Conservation (phyloP, 2,329 filamentous ascomycete genomes). For the Drechslerella stenobrocha region DNA sequence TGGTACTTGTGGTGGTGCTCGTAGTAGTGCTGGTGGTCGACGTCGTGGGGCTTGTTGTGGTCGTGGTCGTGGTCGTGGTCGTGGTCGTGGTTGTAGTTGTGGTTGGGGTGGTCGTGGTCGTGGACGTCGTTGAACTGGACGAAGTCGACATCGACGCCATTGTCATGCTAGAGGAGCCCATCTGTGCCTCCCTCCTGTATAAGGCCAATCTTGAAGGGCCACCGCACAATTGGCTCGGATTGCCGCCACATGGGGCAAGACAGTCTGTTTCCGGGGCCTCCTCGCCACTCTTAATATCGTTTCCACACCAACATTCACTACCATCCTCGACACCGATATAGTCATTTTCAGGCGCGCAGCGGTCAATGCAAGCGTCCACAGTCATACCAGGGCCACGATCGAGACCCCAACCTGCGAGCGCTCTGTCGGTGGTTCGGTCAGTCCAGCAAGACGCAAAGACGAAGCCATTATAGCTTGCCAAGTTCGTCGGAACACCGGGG, state of each 20-base stretch:
- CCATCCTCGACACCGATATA: conserved; percentile 65
- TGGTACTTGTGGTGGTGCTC: conserved; percentile 7
- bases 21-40: conserved; percentile 1
- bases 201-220: conserved; percentile 49
- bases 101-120: conserved; percentile 23
- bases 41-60: conserved; percentile 30
- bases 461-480: neutral
- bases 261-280: conserved; percentile 43
- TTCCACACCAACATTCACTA: conserved; percentile 61
- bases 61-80: conserved; percentile 17
- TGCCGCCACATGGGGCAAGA: conserved; percentile 50
- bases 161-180: neutral
- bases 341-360: conserved; percentile 60
- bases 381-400: conserved; percentile 58
- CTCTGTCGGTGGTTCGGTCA: conserved; percentile 10
- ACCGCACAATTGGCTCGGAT: conserved; percentile 51
- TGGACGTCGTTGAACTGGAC: neutral
- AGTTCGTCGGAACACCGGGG: neutral
- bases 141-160: conserved; percentile 26
- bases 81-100: conserved; percentile 32
- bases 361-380: conserved; percentile 61
- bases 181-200: conserved; percentile 49
- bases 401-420: conserved; percentile 16
- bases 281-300: conserved; percentile 15
- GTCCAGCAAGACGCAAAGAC: conserved; percentile 10